These are phyloP conservation scores for Leccinellum albellum DNA, from an alignment of 768 basidiomycete genomes.

Conservation along the genomic window DNA sequence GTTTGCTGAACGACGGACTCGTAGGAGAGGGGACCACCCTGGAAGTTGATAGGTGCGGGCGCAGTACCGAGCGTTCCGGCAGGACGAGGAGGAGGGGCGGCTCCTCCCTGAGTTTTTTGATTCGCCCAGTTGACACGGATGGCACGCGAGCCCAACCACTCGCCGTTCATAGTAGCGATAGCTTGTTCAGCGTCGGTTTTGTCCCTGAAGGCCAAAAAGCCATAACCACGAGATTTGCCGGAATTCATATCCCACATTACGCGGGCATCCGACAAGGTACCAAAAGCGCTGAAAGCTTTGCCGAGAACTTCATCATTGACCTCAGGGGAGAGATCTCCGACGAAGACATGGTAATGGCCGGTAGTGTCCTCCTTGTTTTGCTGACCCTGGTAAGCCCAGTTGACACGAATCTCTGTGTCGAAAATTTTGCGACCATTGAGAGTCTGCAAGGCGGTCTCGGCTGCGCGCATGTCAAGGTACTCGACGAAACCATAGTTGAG, in stretches of 20 bases:
- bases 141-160: slow-evolving; percentile 97
- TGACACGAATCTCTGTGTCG: slow-evolving; percentile 98
- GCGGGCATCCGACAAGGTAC: slow-evolving; percentile 92
- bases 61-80: slow-evolving; percentile 55
- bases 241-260: slow-evolving; percentile 99
- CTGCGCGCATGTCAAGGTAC: slow-evolving; percentile 97
- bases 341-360: slow-evolving; percentile 96
- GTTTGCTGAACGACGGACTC: slow-evolving; percentile 94
- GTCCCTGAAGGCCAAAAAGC: slow-evolving; percentile 97
- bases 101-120: slow-evolving; percentile 87
- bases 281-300: slow-evolving; percentile 97
- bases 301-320: slow-evolving; percentile 96
- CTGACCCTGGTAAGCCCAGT: slow-evolving; percentile 99
- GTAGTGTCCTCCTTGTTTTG: slow-evolving; percentile 99
- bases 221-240: slow-evolving; percentile 96
- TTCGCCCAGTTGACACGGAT: slow-evolving; percentile 99
- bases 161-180: slow-evolving; percentile 99
- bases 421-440: slow-evolving; percentile 99
- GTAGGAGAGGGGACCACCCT: slow-evolving; percentile 84
- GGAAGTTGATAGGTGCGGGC: slow-evolving; percentile 88
- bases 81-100: slow-evolving; percentile 34
- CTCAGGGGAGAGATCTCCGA: slow-evolving; percentile 98
- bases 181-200: slow-evolving; percentile 99
- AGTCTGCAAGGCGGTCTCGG: slow-evolving; percentile 97
- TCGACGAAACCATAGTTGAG: slow-evolving; percentile 99